phyloP scores from a whole-genome alignment of 2,329 filamentous ascomycete species.

The Arthrocladium fulminans region DNA sequence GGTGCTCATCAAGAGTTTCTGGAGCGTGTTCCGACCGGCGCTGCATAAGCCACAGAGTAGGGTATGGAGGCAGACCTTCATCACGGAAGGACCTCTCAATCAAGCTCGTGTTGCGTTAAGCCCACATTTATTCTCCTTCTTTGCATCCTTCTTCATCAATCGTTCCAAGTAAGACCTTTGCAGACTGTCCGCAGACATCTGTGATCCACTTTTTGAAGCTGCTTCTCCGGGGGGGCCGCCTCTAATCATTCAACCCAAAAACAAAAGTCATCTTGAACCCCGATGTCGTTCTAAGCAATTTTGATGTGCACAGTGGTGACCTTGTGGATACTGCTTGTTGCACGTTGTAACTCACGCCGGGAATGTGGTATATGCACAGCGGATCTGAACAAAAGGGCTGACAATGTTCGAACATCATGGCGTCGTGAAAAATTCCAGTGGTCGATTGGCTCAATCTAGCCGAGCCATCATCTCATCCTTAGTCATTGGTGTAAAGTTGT shows the following conservation, averaged over 20 bases:
- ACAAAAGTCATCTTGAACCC: slow-evolving; percentile 3
- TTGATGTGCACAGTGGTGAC: not conserved
- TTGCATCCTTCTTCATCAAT: not conserved
- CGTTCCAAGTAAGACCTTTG: not conserved
- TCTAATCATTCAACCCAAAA: slow-evolving; percentile 3
- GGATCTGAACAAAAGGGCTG: slow-evolving; percentile 8
- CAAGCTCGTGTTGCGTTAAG: not conserved
- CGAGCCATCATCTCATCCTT: slow-evolving; percentile 97
- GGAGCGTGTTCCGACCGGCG: slow-evolving; percentile 1
- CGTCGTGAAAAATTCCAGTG: slow-evolving; percentile 28
- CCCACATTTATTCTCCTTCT: not conserved
- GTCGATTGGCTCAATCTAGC: slow-evolving; percentile 65
- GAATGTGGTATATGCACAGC: slow-evolving; percentile 6
- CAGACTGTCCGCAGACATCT: not conserved
- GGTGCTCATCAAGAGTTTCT: not conserved
- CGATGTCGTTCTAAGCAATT: not conserved
- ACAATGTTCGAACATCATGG: slow-evolving; percentile 32
- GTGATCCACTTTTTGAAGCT: slow-evolving; percentile 1
- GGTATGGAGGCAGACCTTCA: not conserved
- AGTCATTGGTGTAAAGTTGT: slow-evolving; percentile 81
- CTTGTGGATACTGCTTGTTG: not conserved
- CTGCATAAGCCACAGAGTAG: not conserved
- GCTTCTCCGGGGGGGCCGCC: slow-evolving; percentile 2
- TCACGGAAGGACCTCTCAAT: not conserved
- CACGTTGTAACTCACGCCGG: slow-evolving; percentile 3